These are phyloP conservation scores for Cryptosporidium viatorum DNA, from an alignment of 169 alveolate species.

Conservation along the genomic window DNA sequence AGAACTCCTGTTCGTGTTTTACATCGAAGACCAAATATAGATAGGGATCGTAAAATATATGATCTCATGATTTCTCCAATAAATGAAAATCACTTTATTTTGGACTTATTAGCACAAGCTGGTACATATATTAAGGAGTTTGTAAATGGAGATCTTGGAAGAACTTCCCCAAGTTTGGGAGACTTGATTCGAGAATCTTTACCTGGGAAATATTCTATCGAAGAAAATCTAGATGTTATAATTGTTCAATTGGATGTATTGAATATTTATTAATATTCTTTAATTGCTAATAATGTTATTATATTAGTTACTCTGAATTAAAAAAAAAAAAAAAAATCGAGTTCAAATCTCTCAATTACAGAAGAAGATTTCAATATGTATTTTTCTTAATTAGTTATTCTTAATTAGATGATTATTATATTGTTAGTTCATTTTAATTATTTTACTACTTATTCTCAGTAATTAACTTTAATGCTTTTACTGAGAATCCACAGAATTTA, in stretches of 20 bases:
- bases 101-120: constrained; percentile 86
- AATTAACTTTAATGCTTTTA: too few species aligned
- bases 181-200: constrained; percentile 77
- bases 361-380: background rate
- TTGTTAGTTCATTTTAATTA: background rate
- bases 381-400: background rate
- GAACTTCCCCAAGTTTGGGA: constrained; percentile 88
- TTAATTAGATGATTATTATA: too few species aligned
- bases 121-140: constrained; percentile 93
- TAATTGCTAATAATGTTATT: too few species aligned
- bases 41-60: constrained; percentile 83
- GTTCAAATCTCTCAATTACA: background rate
- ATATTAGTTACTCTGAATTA: too few species aligned
- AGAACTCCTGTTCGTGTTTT: constrained; percentile 91
- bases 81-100: constrained; percentile 85
- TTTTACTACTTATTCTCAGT: background rate
- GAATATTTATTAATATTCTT: background rate
- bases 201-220: constrained; percentile 1
- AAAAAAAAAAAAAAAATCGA: too few species aligned
- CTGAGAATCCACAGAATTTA: background rate
- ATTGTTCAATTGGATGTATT: constrained; percentile 61
- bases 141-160: constrained; percentile 91
- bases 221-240: background rate
- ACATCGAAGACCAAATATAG: constrained; percentile 87
- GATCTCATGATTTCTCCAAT: constrained; percentile 81